Base-by-base conservation (phyloP, 345 rosid species). In the Hirschfeldia incana region DNA sequence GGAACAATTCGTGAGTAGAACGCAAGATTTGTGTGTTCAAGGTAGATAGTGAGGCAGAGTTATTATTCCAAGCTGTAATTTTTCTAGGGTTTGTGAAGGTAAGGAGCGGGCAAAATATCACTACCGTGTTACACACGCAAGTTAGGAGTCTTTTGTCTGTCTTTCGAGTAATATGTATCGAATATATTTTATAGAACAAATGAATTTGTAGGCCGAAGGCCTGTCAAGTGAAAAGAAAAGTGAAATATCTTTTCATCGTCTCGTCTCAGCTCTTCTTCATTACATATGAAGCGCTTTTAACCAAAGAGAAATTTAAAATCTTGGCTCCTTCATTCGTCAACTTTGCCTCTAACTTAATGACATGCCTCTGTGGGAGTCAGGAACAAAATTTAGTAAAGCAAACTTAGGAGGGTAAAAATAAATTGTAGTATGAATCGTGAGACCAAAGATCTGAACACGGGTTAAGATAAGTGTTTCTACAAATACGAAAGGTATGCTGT, bases 191-290 rank as follows among this genome's bases (percentile, higher is more conserved):
- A 28, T 68, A 67, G 12, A 49, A 67, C 51, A 65, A 16, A 2
- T 51, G 73, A 66, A 71, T 67, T 67, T 73, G 3, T 68, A 53
- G 83, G 83, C 83, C 79, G 83, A 80, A 80, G 79, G 83, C 79
- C 75, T 80, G 9, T 49, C 60, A 34, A 33, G 34, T 44, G 37
- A 59, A 44, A 57, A 44, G 37, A 36, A 66, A 73, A 29, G 28
- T 37, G 2, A 28, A 53, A 11, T 53, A 3, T 27, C 28, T 6
- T 51, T 46, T 21, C 17, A n/a, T 55, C 28, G 26, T 73, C 13
- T 74, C 1, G 13, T 49, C 2, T 10, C n/a, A 15, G 16, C 11
- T 46, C 8, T 33, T 58, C 46, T 33, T 49, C 46, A 69, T 1
- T 46, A 16, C 44, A 51, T 49, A 3, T 7, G 8, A 8, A 64